These are phyloP conservation scores for Thermochaetoides dissita DNA, from an alignment of 2,329 filamentous ascomycete genomes.

Conservation along the genomic window DNA sequence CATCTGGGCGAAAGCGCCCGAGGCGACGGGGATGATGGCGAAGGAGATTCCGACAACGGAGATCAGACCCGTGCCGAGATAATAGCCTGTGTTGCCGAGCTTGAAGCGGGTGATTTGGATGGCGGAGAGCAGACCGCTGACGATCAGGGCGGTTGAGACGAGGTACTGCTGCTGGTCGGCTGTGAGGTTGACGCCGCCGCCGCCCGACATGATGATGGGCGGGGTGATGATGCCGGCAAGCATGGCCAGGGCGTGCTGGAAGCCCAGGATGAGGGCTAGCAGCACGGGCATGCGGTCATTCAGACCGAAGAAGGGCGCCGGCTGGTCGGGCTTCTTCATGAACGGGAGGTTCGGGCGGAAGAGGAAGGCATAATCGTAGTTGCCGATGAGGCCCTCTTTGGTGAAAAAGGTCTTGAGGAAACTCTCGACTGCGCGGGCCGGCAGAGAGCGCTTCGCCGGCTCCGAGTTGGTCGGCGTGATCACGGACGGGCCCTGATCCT, in stretches of 20 bases:
- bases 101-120: slow-evolving; percentile 69
- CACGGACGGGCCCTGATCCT: slow-evolving; percentile 36
- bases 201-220: slow-evolving; percentile 54
- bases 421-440: slow-evolving; percentile 9
- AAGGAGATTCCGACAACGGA: slow-evolving; percentile 72
- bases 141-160: slow-evolving; percentile 65
- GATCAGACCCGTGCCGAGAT: slow-evolving; percentile 64
- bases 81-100: slow-evolving; percentile 55
- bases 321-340: slow-evolving; percentile 44
- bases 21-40: slow-evolving; percentile 59
- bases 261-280: slow-evolving; percentile 58
- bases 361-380: slow-evolving; percentile 82
- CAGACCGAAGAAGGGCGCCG: slow-evolving; percentile 74
- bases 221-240: slow-evolving; percentile 63
- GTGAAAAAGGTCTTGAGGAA: slow-evolving; percentile 35
- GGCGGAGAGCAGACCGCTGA: slow-evolving; percentile 59
- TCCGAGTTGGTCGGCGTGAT: slow-evolving; percentile 28
- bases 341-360: slow-evolving; percentile 76
- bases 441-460: slow-evolving; percentile 6
- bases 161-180: slow-evolving; percentile 56
- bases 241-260: slow-evolving; percentile 72
- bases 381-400: slow-evolving; percentile 62
- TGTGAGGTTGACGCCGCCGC: slow-evolving; percentile 49
- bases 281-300: slow-evolving; percentile 65
- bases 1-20: slow-evolving; percentile 62